A percentile compares a stretch with the other conserved stretches of the same genome.
phyloP scores from a whole-genome alignment of 2,329 filamentous ascomycete species.

The Aureobasidium pullulans region DNA sequence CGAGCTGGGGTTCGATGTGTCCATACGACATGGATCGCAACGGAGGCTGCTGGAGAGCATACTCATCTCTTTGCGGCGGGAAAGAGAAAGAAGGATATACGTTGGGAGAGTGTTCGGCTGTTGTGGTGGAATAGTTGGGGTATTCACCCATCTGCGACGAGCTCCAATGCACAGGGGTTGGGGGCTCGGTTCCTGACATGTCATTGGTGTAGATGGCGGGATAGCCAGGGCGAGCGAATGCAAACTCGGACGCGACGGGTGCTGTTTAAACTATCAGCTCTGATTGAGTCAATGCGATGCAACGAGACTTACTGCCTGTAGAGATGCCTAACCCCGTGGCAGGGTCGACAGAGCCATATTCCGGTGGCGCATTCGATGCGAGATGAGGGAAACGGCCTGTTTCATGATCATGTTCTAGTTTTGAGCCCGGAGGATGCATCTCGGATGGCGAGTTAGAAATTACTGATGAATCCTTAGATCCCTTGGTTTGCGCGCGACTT shows the following conservation, averaged over 20 bases:
- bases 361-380: conserved; percentile 18
- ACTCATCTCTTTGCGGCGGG: neutral
- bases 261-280: neutral
- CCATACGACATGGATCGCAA: conserved; percentile 19
- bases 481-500: conserved; percentile 36
- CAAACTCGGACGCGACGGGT: neutral
- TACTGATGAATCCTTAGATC: conserved; percentile 16
- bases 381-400: conserved; percentile 18
- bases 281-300: neutral
- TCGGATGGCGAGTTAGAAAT: conserved; percentile 17
- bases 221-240: conserved; percentile 4
- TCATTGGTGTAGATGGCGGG: neutral
- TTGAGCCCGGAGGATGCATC: neutral
- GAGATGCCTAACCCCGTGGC: conserved; percentile 14
- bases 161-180: neutral
- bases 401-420: conserved; percentile 14
- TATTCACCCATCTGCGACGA: conserved; percentile 15
- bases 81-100: conserved; percentile 1
- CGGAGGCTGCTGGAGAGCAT: conserved; percentile 12
- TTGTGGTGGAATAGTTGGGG: neutral
- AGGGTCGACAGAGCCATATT: conserved; percentile 17
- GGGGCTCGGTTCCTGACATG: conserved; percentile 4
- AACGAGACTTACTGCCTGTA: neutral
- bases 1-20: conserved; percentile 12
- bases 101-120: neutral